Base-by-base conservation (phyloP, 2,329 filamentous ascomycete genomes). In the Colletotrichum falcatum region DNA sequence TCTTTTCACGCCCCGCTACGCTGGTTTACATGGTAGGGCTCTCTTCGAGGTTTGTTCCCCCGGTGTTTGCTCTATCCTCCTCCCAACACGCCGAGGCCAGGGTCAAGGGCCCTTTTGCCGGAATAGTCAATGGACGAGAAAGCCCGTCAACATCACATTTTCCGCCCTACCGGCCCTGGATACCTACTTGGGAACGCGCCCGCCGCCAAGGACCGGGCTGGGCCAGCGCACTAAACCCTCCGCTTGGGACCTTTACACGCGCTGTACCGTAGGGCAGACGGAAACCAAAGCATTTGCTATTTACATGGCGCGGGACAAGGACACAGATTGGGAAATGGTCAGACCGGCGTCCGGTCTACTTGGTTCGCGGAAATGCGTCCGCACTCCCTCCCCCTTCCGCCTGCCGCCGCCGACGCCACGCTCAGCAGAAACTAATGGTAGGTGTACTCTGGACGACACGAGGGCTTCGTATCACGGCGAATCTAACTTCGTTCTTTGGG, bases 81-180 rank as follows among this genome's bases (percentile, higher is more conserved):
- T 35, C 23, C 30, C n/a, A 33, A 42, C 58, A 20, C 66, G 64
- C 67, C 63, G 67, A 70, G 58, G 67, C 67, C 51, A 37, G 20
- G 20, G 26, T 62, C 67, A 59, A 59, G 58, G 51, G 16, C 20
- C 58, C 67, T 30, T 39, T 14, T 70, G 67, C 44, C 18, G 64
- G 67, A 61, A 62, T n/a, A 49, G 63, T 26, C 37, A 46, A 49
- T 26, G n/a, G 30, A 20, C 35, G 5, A 30, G 33, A 35, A 9
- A 37, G 44, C 28, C 63, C 62, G 11, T 35, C 49, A 5, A 62
- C 55, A 35, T 62, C 53, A 64, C 67, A 66, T 58, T 70, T 59
- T 70, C 63, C 67, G 64, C 67, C 67, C 51, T 70, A 67, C 58
- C 63, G 35, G 53, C 53, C 49, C 26, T 20, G 28, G 39, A 18